These are phyloP conservation scores for Torulaspora indica DNA, from an alignment of 805 yeast species.

Conservation along the genomic window DNA sequence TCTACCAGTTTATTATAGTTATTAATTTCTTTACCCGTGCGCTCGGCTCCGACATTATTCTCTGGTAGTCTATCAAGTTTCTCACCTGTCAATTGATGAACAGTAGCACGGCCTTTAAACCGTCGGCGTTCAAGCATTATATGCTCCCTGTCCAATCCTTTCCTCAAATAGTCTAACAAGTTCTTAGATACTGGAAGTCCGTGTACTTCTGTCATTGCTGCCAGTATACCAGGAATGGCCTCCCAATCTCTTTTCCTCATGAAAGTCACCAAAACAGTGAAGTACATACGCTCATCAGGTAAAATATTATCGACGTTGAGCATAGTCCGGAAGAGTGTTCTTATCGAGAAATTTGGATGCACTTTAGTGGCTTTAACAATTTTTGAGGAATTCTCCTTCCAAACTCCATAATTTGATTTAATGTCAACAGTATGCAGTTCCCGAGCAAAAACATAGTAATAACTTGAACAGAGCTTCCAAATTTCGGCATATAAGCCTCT, in stretches of 20 bases:
- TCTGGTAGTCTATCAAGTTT: conserved; percentile 3
- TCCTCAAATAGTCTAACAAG: conserved; percentile 16
- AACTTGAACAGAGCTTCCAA: conserved; percentile 31
- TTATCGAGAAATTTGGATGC: conserved; percentile 14
- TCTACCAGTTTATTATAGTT: conserved; percentile 7
- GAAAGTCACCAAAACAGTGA: conserved; percentile 20
- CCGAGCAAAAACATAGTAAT: conserved; percentile 10
- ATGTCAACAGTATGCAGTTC: conserved; percentile 15
- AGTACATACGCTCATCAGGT: conserved; percentile 18
- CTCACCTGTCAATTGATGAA: background rate
- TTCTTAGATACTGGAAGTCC: conserved; percentile 13
- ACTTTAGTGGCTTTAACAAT: conserved; percentile 11
- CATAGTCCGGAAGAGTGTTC: conserved; percentile 20
- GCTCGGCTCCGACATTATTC: conserved; percentile 1
- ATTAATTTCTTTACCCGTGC: background rate
- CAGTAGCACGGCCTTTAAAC: conserved; percentile 2
- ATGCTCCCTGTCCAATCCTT: conserved; percentile 23
- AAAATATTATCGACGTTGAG: conserved; percentile 21
- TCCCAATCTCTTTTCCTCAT: conserved; percentile 26
- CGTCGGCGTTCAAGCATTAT: conserved; percentile 10
- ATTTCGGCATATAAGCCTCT: conserved; percentile 31
- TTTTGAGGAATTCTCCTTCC: conserved; percentile 11
- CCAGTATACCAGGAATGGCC: conserved; percentile 22
- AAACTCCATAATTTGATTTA: conserved; percentile 16
- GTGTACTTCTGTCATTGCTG: conserved; percentile 16